Evolutionary conservation across 768 basidiomycete species (phyloP).

Genomic region (Lactifluus hygrophoroides): DNA sequence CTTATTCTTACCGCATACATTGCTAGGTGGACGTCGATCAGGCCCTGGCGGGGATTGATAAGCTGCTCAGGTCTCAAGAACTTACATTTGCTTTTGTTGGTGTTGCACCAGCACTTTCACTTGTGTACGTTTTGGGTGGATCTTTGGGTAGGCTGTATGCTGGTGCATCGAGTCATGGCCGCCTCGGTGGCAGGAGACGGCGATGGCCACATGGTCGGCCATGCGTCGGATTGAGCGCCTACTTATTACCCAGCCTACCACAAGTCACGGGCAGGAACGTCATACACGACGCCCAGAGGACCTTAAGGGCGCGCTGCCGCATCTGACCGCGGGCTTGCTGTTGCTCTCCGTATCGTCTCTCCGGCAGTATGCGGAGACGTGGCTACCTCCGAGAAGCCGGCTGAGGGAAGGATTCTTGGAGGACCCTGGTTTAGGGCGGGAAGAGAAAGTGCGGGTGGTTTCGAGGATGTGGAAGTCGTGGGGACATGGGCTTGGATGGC

Average conservation of each 20-base stretch:
- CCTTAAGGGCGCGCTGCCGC: conserved; percentile 30
- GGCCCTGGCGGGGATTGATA: conserved; percentile 85
- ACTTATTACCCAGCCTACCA: conserved; percentile 41
- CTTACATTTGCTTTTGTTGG: conserved; percentile 96
- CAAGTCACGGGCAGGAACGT: conserved; percentile 15
- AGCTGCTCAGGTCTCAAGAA: conserved; percentile 87
- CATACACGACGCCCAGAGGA: conserved; percentile 13
- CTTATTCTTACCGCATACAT: background rate
- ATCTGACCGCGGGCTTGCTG: conserved; percentile 65
- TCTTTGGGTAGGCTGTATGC: conserved; percentile 44
- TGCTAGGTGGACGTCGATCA: conserved; percentile 84
- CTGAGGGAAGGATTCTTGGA: conserved; percentile 77
- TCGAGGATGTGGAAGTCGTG: conserved; percentile 88
- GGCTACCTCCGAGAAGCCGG: conserved; percentile 49
- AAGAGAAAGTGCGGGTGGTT: conserved; percentile 69
- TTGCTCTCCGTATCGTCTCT: conserved; percentile 63
- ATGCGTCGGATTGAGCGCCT: conserved; percentile 74
- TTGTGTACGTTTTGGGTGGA: conserved; percentile 62
- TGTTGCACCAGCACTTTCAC: conserved; percentile 78
- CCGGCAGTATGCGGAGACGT: conserved; percentile 51
- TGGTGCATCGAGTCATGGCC: conserved; percentile 39
- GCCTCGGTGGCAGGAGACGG: conserved; percentile 49
- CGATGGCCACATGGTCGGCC: conserved; percentile 57
- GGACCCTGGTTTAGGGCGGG: conserved; percentile 54
- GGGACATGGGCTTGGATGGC: conserved; percentile 64